phyloP scores from a whole-genome alignment of 371 early-diverging fungal species.

The Neoconidiobolus thromboides region DNA sequence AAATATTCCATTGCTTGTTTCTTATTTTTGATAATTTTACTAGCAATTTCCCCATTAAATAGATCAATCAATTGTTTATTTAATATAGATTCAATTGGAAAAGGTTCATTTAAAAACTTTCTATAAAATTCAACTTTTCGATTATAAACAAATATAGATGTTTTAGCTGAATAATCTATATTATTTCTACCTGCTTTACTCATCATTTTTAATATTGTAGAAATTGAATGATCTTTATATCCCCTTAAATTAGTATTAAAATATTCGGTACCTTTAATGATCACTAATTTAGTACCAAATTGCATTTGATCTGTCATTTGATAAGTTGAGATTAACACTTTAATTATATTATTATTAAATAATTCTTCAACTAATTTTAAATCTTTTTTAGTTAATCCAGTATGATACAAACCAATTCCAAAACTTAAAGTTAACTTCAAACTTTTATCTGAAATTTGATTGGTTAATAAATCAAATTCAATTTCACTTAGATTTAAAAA shows the following conservation, averaged over 20 bases:
- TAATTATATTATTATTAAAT: slow-evolving; percentile 82
- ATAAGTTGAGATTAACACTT: slow-evolving; percentile 88
- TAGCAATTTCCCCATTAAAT: slow-evolving; percentile 79
- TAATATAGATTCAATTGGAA: slow-evolving; percentile 73
- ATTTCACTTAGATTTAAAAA: slow-evolving; percentile 72
- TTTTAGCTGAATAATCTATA: slow-evolving; percentile 79
- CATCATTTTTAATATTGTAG: slow-evolving; percentile 97
- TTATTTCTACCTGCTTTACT: slow-evolving; percentile 98
- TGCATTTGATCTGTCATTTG: slow-evolving; percentile 99
- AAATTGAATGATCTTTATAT: slow-evolving; percentile 86
- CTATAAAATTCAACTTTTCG: slow-evolving; percentile 91
- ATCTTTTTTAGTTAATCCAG: slow-evolving; percentile 82
- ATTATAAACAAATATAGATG: slow-evolving; percentile 73
- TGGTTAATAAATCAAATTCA: slow-evolving; percentile 50
- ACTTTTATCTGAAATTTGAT: slow-evolving; percentile 51
- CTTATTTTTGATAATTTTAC: slow-evolving; percentile 61
- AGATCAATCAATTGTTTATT: slow-evolving; percentile 65
- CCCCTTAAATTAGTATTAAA: slow-evolving; percentile 77
- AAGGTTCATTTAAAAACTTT: slow-evolving; percentile 83
- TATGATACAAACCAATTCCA: slow-evolving; percentile 97
- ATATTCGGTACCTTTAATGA: slow-evolving; percentile 95
- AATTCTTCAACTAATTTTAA: slow-evolving; percentile 83
- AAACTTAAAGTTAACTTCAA: slow-evolving; percentile 66
- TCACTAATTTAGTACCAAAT: slow-evolving; percentile 94
- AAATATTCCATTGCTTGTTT: slow-evolving; percentile 87